These are phyloP conservation scores for Saccharomyces hybrid DNA, from an alignment of 1,139 yeast species.

Conservation along the genomic window DNA sequence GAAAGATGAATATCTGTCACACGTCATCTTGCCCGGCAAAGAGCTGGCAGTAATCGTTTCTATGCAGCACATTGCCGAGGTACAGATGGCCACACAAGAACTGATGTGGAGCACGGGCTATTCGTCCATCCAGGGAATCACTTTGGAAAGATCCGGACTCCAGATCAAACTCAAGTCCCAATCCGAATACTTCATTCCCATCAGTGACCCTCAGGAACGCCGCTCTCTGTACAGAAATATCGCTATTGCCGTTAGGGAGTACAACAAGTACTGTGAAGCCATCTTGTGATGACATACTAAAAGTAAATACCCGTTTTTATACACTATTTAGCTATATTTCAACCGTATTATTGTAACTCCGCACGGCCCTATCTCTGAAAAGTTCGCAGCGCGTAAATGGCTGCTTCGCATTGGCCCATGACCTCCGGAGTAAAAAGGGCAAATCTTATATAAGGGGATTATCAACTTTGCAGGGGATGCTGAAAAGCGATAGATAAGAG, in stretches of 20 bases:
- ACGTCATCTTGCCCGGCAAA: conserved; percentile 71
- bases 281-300: conserved; percentile 15
- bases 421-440: conserved; percentile 1
- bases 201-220: conserved; percentile 60
- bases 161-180: conserved; percentile 54
- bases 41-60: conserved; percentile 75
- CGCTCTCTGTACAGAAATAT: conserved; percentile 64
- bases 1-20: conserved; percentile 75
- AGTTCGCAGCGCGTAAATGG: conserved; percentile 6
- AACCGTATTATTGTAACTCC: background rate
- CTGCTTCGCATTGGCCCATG: background rate
- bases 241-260: conserved; percentile 73
- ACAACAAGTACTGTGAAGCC: conserved; percentile 51
- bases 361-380: background rate
- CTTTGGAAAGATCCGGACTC: conserved; percentile 75
- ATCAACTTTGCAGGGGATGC: conserved; percentile 1
- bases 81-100: conserved; percentile 54
- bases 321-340: background rate
- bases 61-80: conserved; percentile 58
- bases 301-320: background rate
- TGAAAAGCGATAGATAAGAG: background rate
- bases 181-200: conserved; percentile 71
- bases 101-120: conserved; percentile 29
- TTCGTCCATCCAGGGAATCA: conserved; percentile 37
- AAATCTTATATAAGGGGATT: background rate